These are phyloP conservation scores for Ilyonectria destructans DNA, from an alignment of 2,329 filamentous ascomycete species.

Conservation along the genomic window DNA sequence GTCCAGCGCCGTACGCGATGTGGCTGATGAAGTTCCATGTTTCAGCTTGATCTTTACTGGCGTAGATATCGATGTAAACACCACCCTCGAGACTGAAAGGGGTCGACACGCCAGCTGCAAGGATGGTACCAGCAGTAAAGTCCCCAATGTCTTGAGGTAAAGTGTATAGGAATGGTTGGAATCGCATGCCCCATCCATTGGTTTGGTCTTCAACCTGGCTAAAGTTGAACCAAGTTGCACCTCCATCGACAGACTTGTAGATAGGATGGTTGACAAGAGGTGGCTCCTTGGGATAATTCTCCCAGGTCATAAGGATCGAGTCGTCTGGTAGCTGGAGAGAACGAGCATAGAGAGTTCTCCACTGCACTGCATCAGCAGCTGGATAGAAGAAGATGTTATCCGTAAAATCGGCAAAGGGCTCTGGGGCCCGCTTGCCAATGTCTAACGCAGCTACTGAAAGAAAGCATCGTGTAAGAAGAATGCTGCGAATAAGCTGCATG, in stretches of 20 bases:
- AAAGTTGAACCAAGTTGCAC: conserved; percentile 73
- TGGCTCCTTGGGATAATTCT: conserved; percentile 70
- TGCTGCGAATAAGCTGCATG: too few species aligned
- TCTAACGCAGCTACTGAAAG: too few species aligned
- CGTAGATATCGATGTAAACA: conserved; percentile 36
- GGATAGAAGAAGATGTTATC: conserved; percentile 56
- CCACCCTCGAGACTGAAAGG: conserved; percentile 17
- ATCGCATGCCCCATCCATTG: conserved; percentile 77
- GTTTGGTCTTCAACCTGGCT: conserved; percentile 74
- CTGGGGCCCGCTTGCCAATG: too few species aligned
- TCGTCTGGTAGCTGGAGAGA: conserved; percentile 60
- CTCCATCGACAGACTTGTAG: conserved; percentile 66
- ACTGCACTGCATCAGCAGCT: conserved; percentile 38
- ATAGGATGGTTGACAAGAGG: conserved; percentile 69
- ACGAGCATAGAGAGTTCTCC: conserved; percentile 57
- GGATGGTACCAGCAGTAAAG: conserved; percentile 60
- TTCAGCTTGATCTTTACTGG: conserved; percentile 19
- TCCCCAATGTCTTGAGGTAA: conserved; percentile 71
- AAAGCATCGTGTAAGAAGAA: too few species aligned
- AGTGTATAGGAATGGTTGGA: conserved; percentile 79
- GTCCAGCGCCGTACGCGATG: conserved; percentile 29
- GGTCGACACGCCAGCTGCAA: conserved; percentile 26
- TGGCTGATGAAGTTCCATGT: conserved; percentile 34
- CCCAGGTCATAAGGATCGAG: conserved; percentile 67
- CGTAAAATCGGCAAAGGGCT: conserved; percentile 10